phyloP scores from a whole-genome alignment of 495 filamentous ascomycete species.

The Tuber aestivum region DNA sequence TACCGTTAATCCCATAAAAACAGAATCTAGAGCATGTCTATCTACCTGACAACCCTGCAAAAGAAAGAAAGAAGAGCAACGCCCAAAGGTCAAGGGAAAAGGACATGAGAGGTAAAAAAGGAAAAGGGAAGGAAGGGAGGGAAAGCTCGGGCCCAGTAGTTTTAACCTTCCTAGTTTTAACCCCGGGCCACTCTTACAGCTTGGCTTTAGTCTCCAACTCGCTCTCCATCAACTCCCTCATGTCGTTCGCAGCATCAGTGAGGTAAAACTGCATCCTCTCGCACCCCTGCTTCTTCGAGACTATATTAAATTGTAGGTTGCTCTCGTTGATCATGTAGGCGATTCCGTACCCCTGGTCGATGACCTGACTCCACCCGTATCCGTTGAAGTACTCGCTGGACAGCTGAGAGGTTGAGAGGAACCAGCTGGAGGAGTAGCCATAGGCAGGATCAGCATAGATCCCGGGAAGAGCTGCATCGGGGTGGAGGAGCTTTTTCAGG shows the following conservation, averaged over 20 bases:
- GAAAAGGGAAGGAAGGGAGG: neutral
- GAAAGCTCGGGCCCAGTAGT: neutral
- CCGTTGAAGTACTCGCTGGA: slow-evolving; percentile 97
- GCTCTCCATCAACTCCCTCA: slow-evolving; percentile 80
- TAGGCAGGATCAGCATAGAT: slow-evolving; percentile 84
- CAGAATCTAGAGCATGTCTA: neutral
- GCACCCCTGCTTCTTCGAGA: slow-evolving; percentile 83
- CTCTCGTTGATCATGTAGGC: slow-evolving; percentile 99
- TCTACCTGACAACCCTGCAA: neutral
- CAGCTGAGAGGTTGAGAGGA: slow-evolving; percentile 78
- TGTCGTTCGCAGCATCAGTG: slow-evolving; percentile 84
- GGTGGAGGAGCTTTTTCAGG: slow-evolving; percentile 79
- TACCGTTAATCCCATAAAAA: neutral
- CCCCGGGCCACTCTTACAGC: slow-evolving; percentile 51
- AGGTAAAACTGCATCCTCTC: slow-evolving; percentile 92
- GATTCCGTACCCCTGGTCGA: slow-evolving; percentile 93
- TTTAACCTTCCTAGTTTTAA: neutral
- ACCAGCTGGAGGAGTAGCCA: slow-evolving; percentile 81
- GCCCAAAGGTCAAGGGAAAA: neutral
- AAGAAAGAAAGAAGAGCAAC: slow-evolving; percentile 1
- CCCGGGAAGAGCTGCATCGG: slow-evolving; percentile 73
- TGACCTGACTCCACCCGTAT: slow-evolving; percentile 98
- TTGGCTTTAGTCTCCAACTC: slow-evolving; percentile 87
- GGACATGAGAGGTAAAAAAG: neutral
- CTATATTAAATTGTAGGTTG: slow-evolving; percentile 94